phyloP scores from a whole-genome alignment of 179 eudicot genomes.

The Heliamphora pulchella region DNA sequence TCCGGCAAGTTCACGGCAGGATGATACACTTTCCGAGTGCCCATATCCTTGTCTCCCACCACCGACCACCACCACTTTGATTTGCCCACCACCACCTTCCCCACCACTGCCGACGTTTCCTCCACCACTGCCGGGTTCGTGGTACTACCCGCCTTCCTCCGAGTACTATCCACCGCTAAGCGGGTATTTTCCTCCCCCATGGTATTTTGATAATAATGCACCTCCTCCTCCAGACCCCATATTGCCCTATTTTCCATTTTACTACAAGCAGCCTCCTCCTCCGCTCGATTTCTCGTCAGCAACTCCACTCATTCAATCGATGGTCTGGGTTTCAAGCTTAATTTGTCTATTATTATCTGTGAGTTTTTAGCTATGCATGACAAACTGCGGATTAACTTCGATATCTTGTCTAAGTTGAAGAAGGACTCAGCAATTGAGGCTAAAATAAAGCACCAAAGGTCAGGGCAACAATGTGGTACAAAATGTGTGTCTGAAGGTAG shows the following conservation, averaged over 20 bases:
- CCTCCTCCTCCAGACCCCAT: conserved; percentile 17
- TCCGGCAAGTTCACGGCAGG: background rate
- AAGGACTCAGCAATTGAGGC: background rate
- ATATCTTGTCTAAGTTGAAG: too few relatives aligned
- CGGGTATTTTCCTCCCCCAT: conserved; percentile 12
- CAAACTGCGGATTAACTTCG: background rate
- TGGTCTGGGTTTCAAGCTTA: conserved; percentile 16
- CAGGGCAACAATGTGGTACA: background rate
- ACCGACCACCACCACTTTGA: conserved; percentile 3
- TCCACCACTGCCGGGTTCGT: background rate
- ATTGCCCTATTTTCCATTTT: conserved; percentile 17
- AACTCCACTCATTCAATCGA: background rate
- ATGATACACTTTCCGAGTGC: background rate
- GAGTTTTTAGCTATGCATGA: background rate
- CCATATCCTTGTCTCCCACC: conserved; percentile 8
- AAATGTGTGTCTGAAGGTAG: background rate
- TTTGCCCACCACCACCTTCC: conserved; percentile 2
- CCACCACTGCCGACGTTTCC: background rate
- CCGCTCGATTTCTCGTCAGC: conserved; percentile 6
- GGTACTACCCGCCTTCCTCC: background rate
- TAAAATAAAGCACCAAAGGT: background rate
- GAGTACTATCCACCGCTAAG: conserved; percentile 12
- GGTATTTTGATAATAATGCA: background rate
- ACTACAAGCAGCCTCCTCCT: background rate
- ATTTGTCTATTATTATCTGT: background rate